phyloP scores from a whole-genome alignment of 129 eudicot genomes.

The Heracleum sosnowskyi region DNA sequence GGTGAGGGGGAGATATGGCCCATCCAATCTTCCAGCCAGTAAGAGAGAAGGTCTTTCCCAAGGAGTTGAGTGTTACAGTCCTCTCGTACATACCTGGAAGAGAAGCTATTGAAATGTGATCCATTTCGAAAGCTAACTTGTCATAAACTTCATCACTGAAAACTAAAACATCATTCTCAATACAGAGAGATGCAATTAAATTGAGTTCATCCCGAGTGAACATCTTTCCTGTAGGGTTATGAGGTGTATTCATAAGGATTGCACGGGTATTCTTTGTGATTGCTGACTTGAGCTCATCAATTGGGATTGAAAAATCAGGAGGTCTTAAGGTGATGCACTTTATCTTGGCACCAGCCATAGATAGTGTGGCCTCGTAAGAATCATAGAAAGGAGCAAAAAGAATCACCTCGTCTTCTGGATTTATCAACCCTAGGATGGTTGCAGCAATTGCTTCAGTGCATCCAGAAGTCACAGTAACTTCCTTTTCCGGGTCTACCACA shows the following conservation, averaged over 20 bases:
- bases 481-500: slow-evolving; percentile 71
- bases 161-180: slow-evolving; percentile 77
- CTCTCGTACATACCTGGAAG: slow-evolving; percentile 97
- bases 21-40: slow-evolving; percentile 99
- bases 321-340: slow-evolving; percentile 69
- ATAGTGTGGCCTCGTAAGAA: slow-evolving; percentile 84
- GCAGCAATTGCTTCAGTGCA: slow-evolving; percentile 99
- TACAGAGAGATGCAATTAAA: slow-evolving; percentile 62
- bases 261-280: slow-evolving; percentile 86
- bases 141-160: slow-evolving; percentile 93
- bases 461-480: slow-evolving; percentile 94
- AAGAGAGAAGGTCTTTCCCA: slow-evolving; percentile 90
- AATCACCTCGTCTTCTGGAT: slow-evolving; percentile 91
- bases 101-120: slow-evolving; percentile 82
- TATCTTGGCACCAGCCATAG: slow-evolving; percentile 94
- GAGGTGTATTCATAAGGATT: slow-evolving; percentile 83
- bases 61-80: slow-evolving; percentile 76
- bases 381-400: slow-evolving; percentile 94
- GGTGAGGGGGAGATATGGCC: slow-evolving; percentile 90
- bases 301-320: slow-evolving; percentile 66
- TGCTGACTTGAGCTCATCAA: slow-evolving; percentile 64
- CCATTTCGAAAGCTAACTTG: slow-evolving; percentile 86
- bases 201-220: slow-evolving; percentile 67
- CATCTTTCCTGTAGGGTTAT: slow-evolving; percentile 98
- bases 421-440: slow-evolving; percentile 81